Percentiles rank a stretch among this genome's conserved stretches.
phyloP scores from a whole-genome alignment of 371 early-diverging fungal species.

The Syncephalastrum contaminatum region DNA sequence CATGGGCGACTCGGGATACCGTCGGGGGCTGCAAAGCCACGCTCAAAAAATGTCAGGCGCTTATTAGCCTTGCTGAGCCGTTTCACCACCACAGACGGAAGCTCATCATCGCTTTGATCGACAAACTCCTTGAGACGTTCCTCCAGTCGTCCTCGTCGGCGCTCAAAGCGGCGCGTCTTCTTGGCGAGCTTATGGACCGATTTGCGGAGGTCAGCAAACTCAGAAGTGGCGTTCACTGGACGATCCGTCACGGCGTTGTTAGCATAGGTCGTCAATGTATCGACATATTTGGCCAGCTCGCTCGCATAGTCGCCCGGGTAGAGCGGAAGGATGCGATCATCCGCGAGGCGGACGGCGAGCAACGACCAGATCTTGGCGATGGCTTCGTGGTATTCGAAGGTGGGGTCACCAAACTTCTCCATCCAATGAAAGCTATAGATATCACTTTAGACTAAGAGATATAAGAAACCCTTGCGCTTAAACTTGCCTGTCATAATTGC shows the following conservation, averaged over 20 bases:
- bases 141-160: slow-evolving; percentile 5
- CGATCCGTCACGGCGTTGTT: neutral
- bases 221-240: too few relatives aligned
- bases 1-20: slow-evolving; percentile 60
- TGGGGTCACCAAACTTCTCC: slow-evolving; percentile 65
- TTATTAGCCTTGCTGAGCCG: slow-evolving; percentile 35
- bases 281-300: slow-evolving; percentile 19
- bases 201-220: slow-evolving; percentile 11
- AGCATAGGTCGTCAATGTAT: slow-evolving; percentile 15
- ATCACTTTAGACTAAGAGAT: slow-evolving; percentile 11
- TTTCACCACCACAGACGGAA: slow-evolving; percentile 20
- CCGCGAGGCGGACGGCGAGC: slow-evolving; percentile 39
- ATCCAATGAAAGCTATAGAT: slow-evolving; percentile 62
- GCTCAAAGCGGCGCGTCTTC: slow-evolving; percentile 14
- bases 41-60: slow-evolving; percentile 48
- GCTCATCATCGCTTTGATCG: neutral
- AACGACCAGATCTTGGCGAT: slow-evolving; percentile 46
- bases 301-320: slow-evolving; percentile 38
- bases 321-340: slow-evolving; percentile 38
- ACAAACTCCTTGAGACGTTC: slow-evolving; percentile 1
- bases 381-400: slow-evolving; percentile 56
- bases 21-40: slow-evolving; percentile 53
- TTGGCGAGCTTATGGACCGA: slow-evolving; percentile 15
- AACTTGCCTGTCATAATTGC: slow-evolving; percentile 50
- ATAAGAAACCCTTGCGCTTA: slow-evolving; percentile 5